Conservation (phyloP, 495 filamentous ascomycete species). For the Cladorrhinum samala region DNA sequence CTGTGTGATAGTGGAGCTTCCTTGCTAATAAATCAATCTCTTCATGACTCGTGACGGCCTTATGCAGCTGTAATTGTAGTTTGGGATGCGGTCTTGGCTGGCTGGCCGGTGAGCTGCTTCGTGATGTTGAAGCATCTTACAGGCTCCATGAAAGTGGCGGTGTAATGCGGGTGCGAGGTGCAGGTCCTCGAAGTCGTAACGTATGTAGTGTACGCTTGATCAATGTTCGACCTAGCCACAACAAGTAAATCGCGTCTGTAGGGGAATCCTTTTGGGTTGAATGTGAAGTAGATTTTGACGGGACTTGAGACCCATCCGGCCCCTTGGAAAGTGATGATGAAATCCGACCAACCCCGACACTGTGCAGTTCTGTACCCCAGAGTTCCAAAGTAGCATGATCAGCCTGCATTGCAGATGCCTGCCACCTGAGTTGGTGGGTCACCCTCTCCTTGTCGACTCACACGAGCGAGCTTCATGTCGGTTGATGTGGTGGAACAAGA, state of each 20-base stretch:
- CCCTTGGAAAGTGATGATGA: neutral
- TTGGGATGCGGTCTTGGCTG: neutral
- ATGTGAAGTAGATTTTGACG: neutral
- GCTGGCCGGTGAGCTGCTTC: neutral
- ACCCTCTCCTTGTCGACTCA: too few relatives aligned
- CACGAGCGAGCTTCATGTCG: too few relatives aligned
- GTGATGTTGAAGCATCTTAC: neutral
- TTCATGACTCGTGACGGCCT: slow-evolving; percentile 9
- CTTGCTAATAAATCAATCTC: slow-evolving; percentile 1
- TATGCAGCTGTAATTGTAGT: slow-evolving; percentile 7
- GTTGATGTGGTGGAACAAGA: slow-evolving; percentile 10
- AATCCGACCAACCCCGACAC: neutral
- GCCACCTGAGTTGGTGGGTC: slow-evolving; percentile 6
- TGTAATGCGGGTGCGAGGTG: slow-evolving; percentile 5
- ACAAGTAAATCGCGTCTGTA: too few relatives aligned
- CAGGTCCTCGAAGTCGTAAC: neutral
- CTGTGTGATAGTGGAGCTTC: slow-evolving; percentile 7
- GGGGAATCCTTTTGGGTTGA: too few relatives aligned
- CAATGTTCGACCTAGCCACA: too few relatives aligned
- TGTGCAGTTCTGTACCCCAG: slow-evolving; percentile 7
- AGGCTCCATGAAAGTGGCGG: slow-evolving; percentile 5
- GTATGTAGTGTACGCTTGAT: neutral
- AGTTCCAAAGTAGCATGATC: neutral
- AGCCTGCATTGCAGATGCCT: slow-evolving; percentile 9
- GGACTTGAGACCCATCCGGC: neutral